Conservation (phyloP, 1,284 basidiomycete genomes). For the Ustilago trichophora region DNA sequence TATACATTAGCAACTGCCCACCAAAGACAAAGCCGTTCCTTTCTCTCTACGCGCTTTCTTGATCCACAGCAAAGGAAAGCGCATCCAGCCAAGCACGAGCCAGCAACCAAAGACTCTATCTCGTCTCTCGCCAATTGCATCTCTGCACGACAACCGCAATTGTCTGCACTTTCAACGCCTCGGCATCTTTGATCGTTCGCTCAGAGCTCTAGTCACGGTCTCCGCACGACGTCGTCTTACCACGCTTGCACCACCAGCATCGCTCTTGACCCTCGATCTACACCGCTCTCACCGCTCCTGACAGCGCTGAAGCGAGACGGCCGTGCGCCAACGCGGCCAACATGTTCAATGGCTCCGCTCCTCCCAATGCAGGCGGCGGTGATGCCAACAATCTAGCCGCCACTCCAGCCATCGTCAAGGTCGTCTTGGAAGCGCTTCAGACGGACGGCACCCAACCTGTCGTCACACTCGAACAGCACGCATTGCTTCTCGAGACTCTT, state of each 20-base stretch:
- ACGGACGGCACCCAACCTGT: constrained; percentile 75
- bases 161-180: too few relatives aligned
- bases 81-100: too few relatives aligned
- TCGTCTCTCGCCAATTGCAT: too few relatives aligned
- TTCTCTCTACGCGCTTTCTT: too few relatives aligned
- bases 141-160: too few relatives aligned
- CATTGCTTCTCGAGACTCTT: constrained; percentile 73
- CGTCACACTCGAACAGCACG: constrained; percentile 79
- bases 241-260: neutral
- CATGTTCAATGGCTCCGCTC: constrained; percentile 49
- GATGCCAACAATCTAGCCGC: constrained; percentile 42
- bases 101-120: too few relatives aligned
- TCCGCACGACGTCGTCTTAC: neutral
- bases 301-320: constrained; percentile 25
- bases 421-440: constrained; percentile 74
- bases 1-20: too few relatives aligned
- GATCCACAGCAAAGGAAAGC: too few relatives aligned
- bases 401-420: constrained; percentile 67
- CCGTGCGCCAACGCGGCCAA: constrained; percentile 47
- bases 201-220: neutral
- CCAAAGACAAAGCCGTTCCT: too few relatives aligned
- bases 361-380: constrained; percentile 34
- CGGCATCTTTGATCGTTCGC: too few relatives aligned
- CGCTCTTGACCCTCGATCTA: neutral
- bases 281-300: constrained; percentile 69